These are phyloP conservation scores for Yamadazyma songkhlaensis DNA, from an alignment of 1,139 yeast species.

Conservation along the genomic window DNA sequence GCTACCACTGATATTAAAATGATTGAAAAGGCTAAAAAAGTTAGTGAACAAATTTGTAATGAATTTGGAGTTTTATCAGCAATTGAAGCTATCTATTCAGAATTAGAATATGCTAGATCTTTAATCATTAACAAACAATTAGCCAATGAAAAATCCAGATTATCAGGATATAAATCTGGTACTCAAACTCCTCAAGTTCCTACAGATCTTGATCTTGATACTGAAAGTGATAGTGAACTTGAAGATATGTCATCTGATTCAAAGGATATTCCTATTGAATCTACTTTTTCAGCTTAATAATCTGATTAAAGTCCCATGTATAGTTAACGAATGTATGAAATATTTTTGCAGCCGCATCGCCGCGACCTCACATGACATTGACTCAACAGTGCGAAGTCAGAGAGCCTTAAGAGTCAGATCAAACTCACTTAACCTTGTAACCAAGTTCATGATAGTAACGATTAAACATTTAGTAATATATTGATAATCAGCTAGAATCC, in stretches of 20 bases:
- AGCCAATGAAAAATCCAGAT: constrained; percentile 12
- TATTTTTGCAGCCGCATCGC: not conserved
- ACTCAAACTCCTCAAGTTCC: constrained; percentile 7
- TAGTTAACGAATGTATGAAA: no score
- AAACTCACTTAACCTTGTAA: not conserved
- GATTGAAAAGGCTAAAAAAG: constrained; percentile 57
- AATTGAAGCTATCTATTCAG: constrained; percentile 70
- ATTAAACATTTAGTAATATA: constrained; percentile 3
- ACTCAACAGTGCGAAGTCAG: constrained; percentile 1
- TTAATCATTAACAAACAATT: constrained; percentile 22
- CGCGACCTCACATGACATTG: constrained; percentile 4
- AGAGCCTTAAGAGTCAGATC: constrained; percentile 5
- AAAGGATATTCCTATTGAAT: not conserved
- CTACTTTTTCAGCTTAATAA: no score
- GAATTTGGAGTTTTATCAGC: constrained; percentile 85
- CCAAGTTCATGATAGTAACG: constrained; percentile 2
- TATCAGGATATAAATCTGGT: constrained; percentile 8
- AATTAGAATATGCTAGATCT: constrained; percentile 72
- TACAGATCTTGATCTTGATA: constrained; percentile 1
- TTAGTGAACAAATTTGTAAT: constrained; percentile 58
- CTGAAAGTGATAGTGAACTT: constrained; percentile 8
- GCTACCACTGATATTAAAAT: constrained; percentile 68
- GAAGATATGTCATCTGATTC: constrained; percentile 6
- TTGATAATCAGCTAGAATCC: constrained; percentile 1
- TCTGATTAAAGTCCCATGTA: no score